Conservation (phyloP, 2,329 filamentous ascomycete species). For the Fusarium fracticaudum region DNA sequence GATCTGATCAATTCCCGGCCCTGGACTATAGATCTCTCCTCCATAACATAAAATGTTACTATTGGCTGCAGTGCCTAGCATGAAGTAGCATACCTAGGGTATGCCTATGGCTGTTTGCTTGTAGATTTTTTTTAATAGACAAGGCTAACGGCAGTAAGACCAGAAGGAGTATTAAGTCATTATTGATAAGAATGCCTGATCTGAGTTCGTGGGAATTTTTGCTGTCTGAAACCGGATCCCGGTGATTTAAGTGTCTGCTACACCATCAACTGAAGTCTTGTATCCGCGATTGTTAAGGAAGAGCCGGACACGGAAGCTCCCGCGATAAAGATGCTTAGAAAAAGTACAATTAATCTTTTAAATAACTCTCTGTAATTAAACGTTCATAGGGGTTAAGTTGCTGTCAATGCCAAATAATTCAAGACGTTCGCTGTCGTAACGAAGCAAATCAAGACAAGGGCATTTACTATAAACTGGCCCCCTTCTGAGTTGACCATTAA, state of each 20-base stretch:
- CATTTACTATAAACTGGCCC: neutral
- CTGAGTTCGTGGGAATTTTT: neutral
- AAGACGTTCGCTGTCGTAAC: too few species aligned
- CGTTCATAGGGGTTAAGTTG: too few species aligned
- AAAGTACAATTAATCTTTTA: neutral
- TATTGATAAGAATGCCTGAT: too few species aligned
- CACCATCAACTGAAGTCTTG: neutral
- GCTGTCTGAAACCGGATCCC: neutral
- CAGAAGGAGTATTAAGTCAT: too few species aligned
- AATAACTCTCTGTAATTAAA: neutral
- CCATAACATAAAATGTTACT: neutral
- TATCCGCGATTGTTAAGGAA: neutral
- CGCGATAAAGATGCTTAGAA: neutral
- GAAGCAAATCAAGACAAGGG: neutral
- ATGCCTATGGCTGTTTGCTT: neutral
- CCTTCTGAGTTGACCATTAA: neutral
- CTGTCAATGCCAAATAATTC: neutral
- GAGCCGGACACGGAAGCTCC: neutral
- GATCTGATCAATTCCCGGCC: too few species aligned
- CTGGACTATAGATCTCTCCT: neutral
- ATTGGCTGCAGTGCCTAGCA: neutral
- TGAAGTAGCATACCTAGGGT: neutral
- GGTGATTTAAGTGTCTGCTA: too few species aligned
- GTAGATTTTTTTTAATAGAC: neutral
- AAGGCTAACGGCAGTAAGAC: too few species aligned